These are phyloP conservation scores for Eucalyptus marginata DNA, from an alignment of 345 rosid species.

Conservation along the genomic window DNA sequence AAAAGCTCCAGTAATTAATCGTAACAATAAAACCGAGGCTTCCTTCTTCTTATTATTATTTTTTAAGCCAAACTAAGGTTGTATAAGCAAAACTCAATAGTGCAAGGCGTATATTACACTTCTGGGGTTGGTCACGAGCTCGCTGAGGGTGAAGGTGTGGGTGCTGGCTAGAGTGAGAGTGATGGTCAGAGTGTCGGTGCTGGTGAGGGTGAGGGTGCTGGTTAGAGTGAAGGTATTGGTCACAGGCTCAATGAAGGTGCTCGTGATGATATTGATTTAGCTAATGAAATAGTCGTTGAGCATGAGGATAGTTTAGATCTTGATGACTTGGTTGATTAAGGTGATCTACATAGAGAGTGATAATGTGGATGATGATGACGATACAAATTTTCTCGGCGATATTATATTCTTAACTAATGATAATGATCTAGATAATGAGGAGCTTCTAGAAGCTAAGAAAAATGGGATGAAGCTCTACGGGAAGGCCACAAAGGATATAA, in stretches of 20 bases:
- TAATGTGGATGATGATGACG: neutral
- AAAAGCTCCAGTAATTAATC: neutral
- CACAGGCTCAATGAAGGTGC: fast-evolving
- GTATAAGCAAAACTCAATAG: neutral
- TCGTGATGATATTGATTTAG: too few relatives aligned
- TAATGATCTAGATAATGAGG: neutral
- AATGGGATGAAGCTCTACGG: fast-evolving
- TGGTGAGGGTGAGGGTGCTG: neutral
- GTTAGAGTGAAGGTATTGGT: neutral
- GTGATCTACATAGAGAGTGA: neutral
- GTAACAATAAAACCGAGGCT: neutral
- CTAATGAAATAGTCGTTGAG: too few relatives aligned
- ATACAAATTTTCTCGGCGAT: too few relatives aligned
- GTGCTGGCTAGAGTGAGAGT: too few relatives aligned
- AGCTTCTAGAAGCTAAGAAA: too few relatives aligned
- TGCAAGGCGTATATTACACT: neutral
- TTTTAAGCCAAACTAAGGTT: neutral
- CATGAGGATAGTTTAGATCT: neutral
- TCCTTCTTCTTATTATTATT: neutral
- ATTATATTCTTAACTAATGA: neutral
- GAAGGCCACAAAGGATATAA: neutral
- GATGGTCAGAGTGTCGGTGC: neutral
- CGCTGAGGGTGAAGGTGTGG: too few relatives aligned
- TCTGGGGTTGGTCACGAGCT: too few relatives aligned
- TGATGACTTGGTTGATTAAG: neutral